Evolutionary conservation across 2,329 filamentous ascomycete genomes (phyloP).

Genomic region (Fusarium papillatum): DNA sequence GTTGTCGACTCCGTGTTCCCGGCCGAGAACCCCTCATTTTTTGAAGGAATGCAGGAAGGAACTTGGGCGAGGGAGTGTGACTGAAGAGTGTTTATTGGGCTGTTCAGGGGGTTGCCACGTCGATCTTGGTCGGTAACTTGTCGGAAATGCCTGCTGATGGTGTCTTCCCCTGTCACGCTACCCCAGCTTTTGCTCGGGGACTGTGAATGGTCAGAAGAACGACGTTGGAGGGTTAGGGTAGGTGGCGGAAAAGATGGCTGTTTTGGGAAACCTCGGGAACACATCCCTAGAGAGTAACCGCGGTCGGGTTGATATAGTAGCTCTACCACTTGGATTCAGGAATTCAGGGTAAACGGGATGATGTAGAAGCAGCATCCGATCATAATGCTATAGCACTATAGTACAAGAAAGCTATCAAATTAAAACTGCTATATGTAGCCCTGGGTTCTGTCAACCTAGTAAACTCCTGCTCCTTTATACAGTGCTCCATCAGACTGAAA

Average conservation of each 20-base stretch:
- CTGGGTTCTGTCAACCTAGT: background rate
- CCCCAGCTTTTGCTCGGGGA: background rate
- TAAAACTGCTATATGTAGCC: background rate
- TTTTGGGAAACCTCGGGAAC: background rate
- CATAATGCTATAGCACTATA: no score
- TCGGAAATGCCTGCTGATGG: background rate
- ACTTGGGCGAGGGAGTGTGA: background rate
- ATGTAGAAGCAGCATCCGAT: no score
- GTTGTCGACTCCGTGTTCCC: constrained; percentile 20
- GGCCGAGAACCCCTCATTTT: constrained; percentile 22
- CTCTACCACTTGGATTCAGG: background rate
- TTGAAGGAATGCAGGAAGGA: background rate
- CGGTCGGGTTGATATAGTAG: background rate
- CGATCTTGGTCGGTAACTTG: background rate
- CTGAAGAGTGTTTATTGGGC: background rate
- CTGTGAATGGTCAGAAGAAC: background rate
- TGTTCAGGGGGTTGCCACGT: background rate
- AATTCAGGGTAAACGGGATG: background rate
- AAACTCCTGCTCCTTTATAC: background rate
- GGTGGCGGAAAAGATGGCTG: background rate
- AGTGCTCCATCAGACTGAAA: background rate
- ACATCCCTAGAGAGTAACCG: background rate
- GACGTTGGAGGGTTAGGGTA: background rate
- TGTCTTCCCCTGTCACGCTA: background rate
- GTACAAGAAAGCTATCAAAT: no score